Base-by-base conservation (phyloP, 495 filamentous ascomycete genomes). In the Xylaria palmicola region DNA sequence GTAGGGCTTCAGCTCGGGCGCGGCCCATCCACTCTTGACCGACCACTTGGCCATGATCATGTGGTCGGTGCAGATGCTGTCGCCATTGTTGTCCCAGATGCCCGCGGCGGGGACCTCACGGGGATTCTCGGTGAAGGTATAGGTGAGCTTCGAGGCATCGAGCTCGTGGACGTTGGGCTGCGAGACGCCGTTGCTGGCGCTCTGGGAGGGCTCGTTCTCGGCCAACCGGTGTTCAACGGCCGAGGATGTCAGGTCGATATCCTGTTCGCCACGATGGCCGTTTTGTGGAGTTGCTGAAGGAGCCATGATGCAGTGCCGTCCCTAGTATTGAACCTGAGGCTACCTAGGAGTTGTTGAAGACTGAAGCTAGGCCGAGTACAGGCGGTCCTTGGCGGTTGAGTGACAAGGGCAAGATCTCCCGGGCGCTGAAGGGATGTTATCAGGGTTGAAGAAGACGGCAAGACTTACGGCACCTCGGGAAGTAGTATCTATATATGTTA, bases 31-130 rank as follows among this genome's bases (percentile, higher is more conserved):
- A 15, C 71, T 71, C 37, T 70, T 66, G 6, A 68, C 75, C 17
- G 83, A 87, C 92, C 93, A 97, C 32, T 75, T 72, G 47, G 79
- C 87, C 37, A 87, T 90, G 59, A 95, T 83, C 93, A 95, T 95
- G 80, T 97, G 91, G 74, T 97, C 92, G 48, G 91, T 93, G 79
- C 87, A 91, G 71, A 89, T 76, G 52, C 85, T 83, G 51, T 79
- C 69, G 48, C 64, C 70, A 19, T 61, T 45, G 34, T 74, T 73
- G 53, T 79, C 68, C 47, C 78, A 71, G 32, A 77, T 67, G 4
- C 79, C 83, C 36, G 82, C 82, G 32, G 79, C 70, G 51, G 91
- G 92, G 40, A 95, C 88, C 44, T 85, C 65, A 60, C 87, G 87
- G 0, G 88, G 86, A 20, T 79, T 78, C 55, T 81, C 84, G 54